These are phyloP conservation scores for Forsythia suspensa DNA, from an alignment of 257 asterid genomes.

Conservation along the genomic window DNA sequence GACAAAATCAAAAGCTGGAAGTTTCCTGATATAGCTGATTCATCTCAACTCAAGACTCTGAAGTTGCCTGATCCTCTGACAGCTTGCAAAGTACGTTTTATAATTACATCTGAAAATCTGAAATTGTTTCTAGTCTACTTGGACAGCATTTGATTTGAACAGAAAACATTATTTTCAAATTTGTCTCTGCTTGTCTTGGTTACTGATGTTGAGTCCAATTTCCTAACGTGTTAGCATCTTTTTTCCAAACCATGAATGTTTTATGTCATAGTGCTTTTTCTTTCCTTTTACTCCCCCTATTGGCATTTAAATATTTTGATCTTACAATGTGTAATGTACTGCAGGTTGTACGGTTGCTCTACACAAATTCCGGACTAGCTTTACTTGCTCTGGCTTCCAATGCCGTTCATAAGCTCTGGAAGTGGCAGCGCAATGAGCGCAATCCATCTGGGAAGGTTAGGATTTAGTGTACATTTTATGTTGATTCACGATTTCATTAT, in stretches of 20 bases:
- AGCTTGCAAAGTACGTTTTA: slow-evolving; percentile 68
- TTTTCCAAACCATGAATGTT: background rate
- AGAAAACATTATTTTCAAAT: background rate
- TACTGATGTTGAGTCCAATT: slow-evolving; percentile 5
- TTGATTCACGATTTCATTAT: background rate
- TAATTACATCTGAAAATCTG: background rate
- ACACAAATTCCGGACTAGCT: slow-evolving; percentile 85
- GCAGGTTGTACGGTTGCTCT: slow-evolving; percentile 80
- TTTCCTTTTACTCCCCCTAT: background rate
- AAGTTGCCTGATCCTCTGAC: slow-evolving; percentile 82
- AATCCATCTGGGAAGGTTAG: slow-evolving; percentile 88
- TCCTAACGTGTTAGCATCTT: background rate
- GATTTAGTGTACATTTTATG: slow-evolving; percentile 6
- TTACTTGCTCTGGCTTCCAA: slow-evolving; percentile 81
- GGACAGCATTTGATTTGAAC: slow-evolving; percentile 7
- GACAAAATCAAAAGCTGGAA: slow-evolving; percentile 87
- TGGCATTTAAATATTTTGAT: slow-evolving; percentile 1
- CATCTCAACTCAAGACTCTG: slow-evolving; percentile 80
- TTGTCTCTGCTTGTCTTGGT: slow-evolving; percentile 11
- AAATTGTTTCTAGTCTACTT: background rate
- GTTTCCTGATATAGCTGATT: slow-evolving; percentile 74
- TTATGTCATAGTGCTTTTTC: background rate
- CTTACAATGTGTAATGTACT: slow-evolving; percentile 7
- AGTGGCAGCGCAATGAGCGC: slow-evolving; percentile 94
- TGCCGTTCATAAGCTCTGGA: slow-evolving; percentile 96